Conservation (phyloP, 805 yeast species). For the Diddensiella santjacobensis region DNA sequence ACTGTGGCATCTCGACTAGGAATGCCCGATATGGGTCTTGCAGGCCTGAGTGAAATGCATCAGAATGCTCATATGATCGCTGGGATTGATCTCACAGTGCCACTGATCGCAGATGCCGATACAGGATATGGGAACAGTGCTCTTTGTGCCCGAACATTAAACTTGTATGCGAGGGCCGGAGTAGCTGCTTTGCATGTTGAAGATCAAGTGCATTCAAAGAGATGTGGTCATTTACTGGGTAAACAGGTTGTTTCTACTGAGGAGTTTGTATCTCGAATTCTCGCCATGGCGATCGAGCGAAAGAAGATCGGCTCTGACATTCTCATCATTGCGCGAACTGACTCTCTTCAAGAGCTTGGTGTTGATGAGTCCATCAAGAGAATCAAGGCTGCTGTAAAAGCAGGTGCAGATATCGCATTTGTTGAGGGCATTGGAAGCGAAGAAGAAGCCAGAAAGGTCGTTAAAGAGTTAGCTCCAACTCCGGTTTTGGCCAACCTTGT, state of each 20-base stretch:
- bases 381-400: slow-evolving; percentile 4
- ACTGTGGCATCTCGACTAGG: slow-evolving; percentile 8
- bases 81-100: slow-evolving; percentile 4
- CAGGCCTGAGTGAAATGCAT: slow-evolving; percentile 9
- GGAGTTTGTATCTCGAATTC: slow-evolving; percentile 9
- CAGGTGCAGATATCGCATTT: slow-evolving; percentile 14
- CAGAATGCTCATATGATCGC: slow-evolving; percentile 10
- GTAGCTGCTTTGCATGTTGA: slow-evolving; percentile 16
- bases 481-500: slow-evolving; percentile 10
- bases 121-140: slow-evolving; percentile 15
- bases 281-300: slow-evolving; percentile 12
- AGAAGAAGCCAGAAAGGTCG: slow-evolving; percentile 11
- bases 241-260: slow-evolving; percentile 10
- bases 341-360: slow-evolving; percentile 8
- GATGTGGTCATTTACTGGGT: slow-evolving; percentile 14
- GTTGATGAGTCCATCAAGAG: slow-evolving; percentile 13
- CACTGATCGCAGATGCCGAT: slow-evolving; percentile 15
- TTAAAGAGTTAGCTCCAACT: slow-evolving; percentile 7
- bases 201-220: slow-evolving; percentile 12
- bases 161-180: slow-evolving; percentile 9
- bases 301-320: slow-evolving; percentile 9
- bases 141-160: slow-evolving; percentile 12
- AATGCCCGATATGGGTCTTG: slow-evolving; percentile 11
- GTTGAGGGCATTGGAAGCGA: slow-evolving; percentile 11
- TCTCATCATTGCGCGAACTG: slow-evolving; percentile 11